Conservation (phyloP, 2,329 filamentous ascomycete species). For the Pseudogymnoascus sp. region DNA sequence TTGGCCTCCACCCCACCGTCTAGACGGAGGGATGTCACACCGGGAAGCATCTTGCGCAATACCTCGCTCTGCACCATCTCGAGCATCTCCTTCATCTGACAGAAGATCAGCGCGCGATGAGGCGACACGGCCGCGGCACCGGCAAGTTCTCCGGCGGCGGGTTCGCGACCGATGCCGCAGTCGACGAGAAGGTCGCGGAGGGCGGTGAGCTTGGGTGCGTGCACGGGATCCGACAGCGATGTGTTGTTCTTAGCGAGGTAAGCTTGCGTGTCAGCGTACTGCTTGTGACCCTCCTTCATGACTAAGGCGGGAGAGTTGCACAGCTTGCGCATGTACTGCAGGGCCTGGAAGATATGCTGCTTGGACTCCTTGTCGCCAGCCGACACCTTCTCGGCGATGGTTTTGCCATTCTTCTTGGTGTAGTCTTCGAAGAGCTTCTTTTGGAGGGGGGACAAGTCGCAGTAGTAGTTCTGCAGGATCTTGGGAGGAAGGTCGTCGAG, state of each 20-base stretch:
- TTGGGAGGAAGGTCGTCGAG: conserved; percentile 93
- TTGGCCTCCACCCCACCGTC: conserved; percentile 90
- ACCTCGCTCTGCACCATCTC: conserved; percentile 98
- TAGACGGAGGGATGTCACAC: conserved; percentile 86
- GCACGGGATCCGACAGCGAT: conserved; percentile 71
- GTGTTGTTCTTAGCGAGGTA: conserved; percentile 72
- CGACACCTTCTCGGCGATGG: conserved; percentile 73
- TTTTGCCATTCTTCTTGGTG: conserved; percentile 83
- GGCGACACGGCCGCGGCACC: conserved; percentile 73
- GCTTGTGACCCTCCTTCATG: conserved; percentile 85
- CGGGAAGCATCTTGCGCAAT: conserved; percentile 80
- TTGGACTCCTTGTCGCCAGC: conserved; percentile 87
- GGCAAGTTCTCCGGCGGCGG: conserved; percentile 43
- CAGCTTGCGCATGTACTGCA: conserved; percentile 99
- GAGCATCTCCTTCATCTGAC: conserved; percentile 99
- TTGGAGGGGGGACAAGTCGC: conserved; percentile 90
- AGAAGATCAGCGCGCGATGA: conserved; percentile 93
- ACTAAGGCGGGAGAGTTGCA: conserved; percentile 97
- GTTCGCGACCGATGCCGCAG: conserved; percentile 82
- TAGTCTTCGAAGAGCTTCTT: conserved; percentile 96
- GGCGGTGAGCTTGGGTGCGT: conserved; percentile 88
- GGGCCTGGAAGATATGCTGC: conserved; percentile 96
- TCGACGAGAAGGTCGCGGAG: conserved; percentile 92
- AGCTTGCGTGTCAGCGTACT: conserved; percentile 80
- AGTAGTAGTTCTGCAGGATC: conserved; percentile 99